Conservation (phyloP, 2,329 filamentous ascomycete genomes). For the Fusarium nelsonii region DNA sequence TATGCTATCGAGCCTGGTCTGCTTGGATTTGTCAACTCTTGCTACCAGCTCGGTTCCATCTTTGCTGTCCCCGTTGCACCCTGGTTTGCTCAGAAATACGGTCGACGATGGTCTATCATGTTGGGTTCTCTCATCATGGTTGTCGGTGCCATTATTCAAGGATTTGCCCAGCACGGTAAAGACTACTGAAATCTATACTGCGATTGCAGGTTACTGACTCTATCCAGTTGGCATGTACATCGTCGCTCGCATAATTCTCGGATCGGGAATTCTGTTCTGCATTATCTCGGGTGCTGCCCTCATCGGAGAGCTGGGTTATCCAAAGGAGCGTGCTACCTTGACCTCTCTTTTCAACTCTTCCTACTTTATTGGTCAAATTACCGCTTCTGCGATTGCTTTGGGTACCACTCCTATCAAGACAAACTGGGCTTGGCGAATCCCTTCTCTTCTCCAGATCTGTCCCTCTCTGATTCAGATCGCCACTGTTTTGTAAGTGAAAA, state of each 20-base stretch:
- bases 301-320: constrained; percentile 71
- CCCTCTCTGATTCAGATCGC: constrained; percentile 55
- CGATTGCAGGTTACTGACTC: background rate
- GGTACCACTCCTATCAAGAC: constrained; percentile 54
- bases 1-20: constrained; percentile 49
- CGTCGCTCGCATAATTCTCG: constrained; percentile 69
- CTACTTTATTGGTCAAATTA: constrained; percentile 67
- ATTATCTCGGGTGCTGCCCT: constrained; percentile 70
- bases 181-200: rapidly evolving
- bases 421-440: constrained; percentile 55
- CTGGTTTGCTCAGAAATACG: constrained; percentile 62
- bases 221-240: constrained; percentile 68
- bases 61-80: constrained; percentile 66
- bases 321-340: constrained; percentile 70
- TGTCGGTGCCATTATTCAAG: constrained; percentile 67
- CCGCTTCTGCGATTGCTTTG: constrained; percentile 63
- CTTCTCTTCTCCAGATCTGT: constrained; percentile 59
- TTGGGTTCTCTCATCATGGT: constrained; percentile 67
- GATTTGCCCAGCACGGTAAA: constrained; percentile 59
- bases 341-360: constrained; percentile 56
- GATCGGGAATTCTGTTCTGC: constrained; percentile 70
- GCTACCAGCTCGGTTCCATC: constrained; percentile 68
- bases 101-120: constrained; percentile 64
- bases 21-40: constrained; percentile 64
- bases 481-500: constrained; percentile 54